Conservation (phyloP, 2,329 filamentous ascomycete genomes). For the Karstenula rhodostoma region DNA sequence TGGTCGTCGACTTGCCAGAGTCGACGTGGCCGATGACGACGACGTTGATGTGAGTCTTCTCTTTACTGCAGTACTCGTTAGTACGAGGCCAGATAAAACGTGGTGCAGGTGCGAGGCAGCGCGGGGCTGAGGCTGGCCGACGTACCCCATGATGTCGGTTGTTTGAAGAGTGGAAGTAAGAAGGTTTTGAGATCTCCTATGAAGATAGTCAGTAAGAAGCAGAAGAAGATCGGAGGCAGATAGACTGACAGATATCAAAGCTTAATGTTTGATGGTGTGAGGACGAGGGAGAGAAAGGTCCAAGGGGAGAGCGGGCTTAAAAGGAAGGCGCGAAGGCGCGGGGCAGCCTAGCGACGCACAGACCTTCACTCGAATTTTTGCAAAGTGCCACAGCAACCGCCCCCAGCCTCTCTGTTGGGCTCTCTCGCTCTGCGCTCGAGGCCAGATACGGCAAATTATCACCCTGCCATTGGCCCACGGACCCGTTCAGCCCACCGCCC, state of each 20-base stretch:
- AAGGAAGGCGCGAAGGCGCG: background rate
- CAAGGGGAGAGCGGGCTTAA: background rate
- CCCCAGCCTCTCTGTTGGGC: conserved; percentile 11
- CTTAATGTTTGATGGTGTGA: conserved; percentile 14
- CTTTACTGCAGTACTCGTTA: conserved; percentile 72
- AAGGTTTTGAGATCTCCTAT: conserved; percentile 39
- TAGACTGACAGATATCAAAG: conserved; percentile 8
- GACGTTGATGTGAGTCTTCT: conserved; percentile 93
- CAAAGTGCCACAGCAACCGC: conserved; percentile 11
- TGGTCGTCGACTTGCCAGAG: conserved; percentile 98
- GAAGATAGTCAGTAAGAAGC: background rate
- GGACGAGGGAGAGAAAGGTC: background rate
- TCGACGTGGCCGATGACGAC: conserved; percentile 99
- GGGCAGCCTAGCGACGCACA: background rate
- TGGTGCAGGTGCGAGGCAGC: conserved; percentile 16
- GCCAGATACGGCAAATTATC: conserved; percentile 11
- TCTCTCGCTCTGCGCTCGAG: background rate
- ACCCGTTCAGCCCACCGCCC: conserved; percentile 9
- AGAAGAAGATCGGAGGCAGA: background rate
- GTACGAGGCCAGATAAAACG: conserved; percentile 26
- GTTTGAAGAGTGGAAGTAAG: conserved; percentile 38
- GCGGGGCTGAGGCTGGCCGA: conserved; percentile 35
- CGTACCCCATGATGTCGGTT: conserved; percentile 70
- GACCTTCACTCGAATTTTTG: conserved; percentile 12
- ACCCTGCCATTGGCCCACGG: conserved; percentile 13